Conservation (phyloP, 2,329 filamentous ascomycete genomes). For the Penicillium sp. region DNA sequence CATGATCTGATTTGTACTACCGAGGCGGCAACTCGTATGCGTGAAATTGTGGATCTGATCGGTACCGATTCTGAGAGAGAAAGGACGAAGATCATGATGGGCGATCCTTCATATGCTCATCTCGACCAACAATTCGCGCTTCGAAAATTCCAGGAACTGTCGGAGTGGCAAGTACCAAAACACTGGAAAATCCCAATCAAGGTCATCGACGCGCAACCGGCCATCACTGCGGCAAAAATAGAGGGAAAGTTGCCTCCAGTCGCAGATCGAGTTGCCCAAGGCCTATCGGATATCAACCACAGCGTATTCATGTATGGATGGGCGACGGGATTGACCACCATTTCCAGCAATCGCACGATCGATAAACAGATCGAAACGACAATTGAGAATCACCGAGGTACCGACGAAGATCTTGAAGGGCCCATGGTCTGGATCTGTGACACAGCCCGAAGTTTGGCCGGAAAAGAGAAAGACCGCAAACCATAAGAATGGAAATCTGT, state of each 20-base stretch:
- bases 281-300: constrained; percentile 63
- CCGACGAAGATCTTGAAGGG: constrained; percentile 54
- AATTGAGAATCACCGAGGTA: constrained; percentile 55
- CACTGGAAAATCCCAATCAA: constrained; percentile 63
- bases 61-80: constrained; percentile 62
- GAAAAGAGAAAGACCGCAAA: constrained; percentile 60
- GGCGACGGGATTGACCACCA: constrained; percentile 62
- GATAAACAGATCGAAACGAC: constrained; percentile 64
- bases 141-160: constrained; percentile 47
- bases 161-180: constrained; percentile 56
- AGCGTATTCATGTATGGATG: constrained; percentile 75
- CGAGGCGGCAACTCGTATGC: constrained; percentile 66
- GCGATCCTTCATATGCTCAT: constrained; percentile 42
- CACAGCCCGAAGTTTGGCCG: constrained; percentile 66
- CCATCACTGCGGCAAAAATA: constrained; percentile 32
- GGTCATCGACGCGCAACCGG: constrained; percentile 54
- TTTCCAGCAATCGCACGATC: constrained; percentile 70
- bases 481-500: constrained; percentile 16
- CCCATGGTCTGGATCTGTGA: constrained; percentile 67
- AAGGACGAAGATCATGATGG: constrained; percentile 62
- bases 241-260: constrained; percentile 50
- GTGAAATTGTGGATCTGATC: constrained; percentile 65
- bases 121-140: constrained; percentile 36
- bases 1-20: constrained; percentile 65
- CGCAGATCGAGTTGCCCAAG: constrained; percentile 43